Conservation (phyloP, 371 early-diverging fungal genomes). For the Apophysomyces ossiformis region DNA sequence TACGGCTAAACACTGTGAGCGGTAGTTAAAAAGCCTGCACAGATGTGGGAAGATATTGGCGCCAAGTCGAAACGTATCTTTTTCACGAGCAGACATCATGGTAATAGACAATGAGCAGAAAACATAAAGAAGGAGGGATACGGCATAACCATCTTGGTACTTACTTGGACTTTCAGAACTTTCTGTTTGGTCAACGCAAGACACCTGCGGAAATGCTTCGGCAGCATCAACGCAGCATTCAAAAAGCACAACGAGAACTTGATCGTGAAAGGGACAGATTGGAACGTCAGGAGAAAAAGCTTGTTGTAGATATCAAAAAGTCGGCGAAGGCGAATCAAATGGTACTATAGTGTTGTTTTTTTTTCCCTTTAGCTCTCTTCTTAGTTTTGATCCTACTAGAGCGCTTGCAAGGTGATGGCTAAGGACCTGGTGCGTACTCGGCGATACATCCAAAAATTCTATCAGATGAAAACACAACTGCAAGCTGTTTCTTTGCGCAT, state of each 20-base stretch:
- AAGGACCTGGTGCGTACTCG: constrained; percentile 96
- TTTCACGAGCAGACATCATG: neutral
- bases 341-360: constrained; percentile 47
- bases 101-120: neutral
- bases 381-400: constrained; percentile 40
- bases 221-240: constrained; percentile 88
- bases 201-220: constrained; percentile 92
- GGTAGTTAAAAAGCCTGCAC: neutral
- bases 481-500: constrained; percentile 93
- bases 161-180: constrained; percentile 46
- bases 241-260: constrained; percentile 91
- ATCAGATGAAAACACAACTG: constrained; percentile 93
- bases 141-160: neutral
- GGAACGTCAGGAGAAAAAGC: constrained; percentile 94
- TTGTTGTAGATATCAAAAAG: constrained; percentile 91
- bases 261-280: constrained; percentile 90
- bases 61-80: constrained; percentile 1
- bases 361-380: constrained; percentile 1
- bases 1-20: constrained; percentile 2
- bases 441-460: constrained; percentile 92
- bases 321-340: constrained; percentile 90
- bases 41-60: neutral
- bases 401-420: constrained; percentile 95
- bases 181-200: constrained; percentile 70
- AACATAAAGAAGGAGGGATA: neutral